Evolutionary conservation across 148 eudicot species (phyloP).

Genomic region (Spergularia bocconei): DNA sequence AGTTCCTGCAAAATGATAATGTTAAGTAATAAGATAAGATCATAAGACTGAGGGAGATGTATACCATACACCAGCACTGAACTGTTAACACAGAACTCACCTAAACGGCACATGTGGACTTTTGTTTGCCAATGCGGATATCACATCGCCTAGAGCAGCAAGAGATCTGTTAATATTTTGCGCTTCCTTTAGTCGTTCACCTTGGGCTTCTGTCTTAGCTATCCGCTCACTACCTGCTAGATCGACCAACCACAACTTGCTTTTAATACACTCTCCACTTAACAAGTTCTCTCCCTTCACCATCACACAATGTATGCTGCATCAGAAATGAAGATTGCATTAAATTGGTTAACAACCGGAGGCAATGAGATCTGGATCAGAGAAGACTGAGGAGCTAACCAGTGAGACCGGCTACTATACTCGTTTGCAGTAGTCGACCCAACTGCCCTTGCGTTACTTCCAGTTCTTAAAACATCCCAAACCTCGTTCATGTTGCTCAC

Average conservation of each 20-base stretch:
- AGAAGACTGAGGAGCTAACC: slow-evolving; percentile 41
- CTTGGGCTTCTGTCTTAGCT: slow-evolving; percentile 90
- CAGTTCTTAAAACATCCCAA: slow-evolving; percentile 83
- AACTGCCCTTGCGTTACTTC: slow-evolving; percentile 87
- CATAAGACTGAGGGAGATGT: neutral
- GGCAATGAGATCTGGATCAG: neutral
- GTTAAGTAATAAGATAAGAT: slow-evolving; percentile 1
- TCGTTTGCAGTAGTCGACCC: slow-evolving; percentile 93
- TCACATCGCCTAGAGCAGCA: slow-evolving; percentile 95
- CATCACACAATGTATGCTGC: slow-evolving; percentile 95
- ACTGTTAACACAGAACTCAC: slow-evolving; percentile 23
- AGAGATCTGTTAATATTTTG: slow-evolving; percentile 90
- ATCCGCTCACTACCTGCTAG: slow-evolving; percentile 93
- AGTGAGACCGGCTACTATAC: slow-evolving; percentile 95
- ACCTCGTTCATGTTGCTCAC: slow-evolving; percentile 75
- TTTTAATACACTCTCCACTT: slow-evolving; percentile 80
- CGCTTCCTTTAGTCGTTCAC: slow-evolving; percentile 84
- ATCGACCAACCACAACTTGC: slow-evolving; percentile 94
- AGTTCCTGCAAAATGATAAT: slow-evolving; percentile 54
- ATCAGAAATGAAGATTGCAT: slow-evolving; percentile 14
- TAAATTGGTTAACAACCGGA: neutral
- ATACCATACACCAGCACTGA: neutral
- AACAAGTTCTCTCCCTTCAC: slow-evolving; percentile 83
- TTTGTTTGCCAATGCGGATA: slow-evolving; percentile 82
- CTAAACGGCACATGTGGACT: slow-evolving; percentile 88